Conservation (phyloP, 176 grass and related monocot species). For the Melocanna baccifera region DNA sequence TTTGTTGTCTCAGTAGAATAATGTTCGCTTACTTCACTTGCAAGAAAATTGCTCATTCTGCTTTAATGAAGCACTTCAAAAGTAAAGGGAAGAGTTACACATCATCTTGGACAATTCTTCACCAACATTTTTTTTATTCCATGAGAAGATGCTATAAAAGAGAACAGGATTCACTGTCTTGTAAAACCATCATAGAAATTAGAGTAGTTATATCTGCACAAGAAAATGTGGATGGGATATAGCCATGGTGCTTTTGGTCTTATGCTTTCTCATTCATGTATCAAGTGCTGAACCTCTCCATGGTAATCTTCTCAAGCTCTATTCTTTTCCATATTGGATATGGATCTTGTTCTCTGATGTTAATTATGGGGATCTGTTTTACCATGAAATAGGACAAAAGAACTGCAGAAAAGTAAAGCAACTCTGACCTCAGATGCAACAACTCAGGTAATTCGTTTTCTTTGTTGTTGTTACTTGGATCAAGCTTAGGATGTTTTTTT, state of each 20-base stretch:
- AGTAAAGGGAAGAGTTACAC: constrained; percentile 12
- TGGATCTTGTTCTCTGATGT: background rate
- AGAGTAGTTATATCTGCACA: constrained; percentile 11
- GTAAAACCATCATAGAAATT: background rate
- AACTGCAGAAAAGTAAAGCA: constrained; percentile 2
- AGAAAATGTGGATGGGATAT: background rate
- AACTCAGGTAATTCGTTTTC: background rate
- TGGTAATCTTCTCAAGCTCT: background rate
- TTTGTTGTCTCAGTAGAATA: constrained; percentile 11
- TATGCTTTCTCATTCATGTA: constrained; percentile 12
- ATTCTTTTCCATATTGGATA: background rate
- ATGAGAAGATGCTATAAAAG: constrained; percentile 1
- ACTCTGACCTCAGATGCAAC: background rate
- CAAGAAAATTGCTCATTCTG: background rate
- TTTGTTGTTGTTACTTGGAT: background rate
- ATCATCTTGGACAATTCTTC: background rate
- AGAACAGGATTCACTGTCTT: background rate
- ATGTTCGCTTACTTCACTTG: background rate
- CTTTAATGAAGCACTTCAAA: constrained; percentile 7
- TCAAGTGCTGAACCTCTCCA: background rate
- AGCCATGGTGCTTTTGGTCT: constrained; percentile 8
- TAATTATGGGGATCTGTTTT: background rate
- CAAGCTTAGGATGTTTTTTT: background rate
- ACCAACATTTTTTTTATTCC: constrained; percentile 1
- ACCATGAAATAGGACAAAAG: background rate